phyloP scores from a whole-genome alignment of 2,329 filamentous ascomycete genomes.

The Coniella lustricola region DNA sequence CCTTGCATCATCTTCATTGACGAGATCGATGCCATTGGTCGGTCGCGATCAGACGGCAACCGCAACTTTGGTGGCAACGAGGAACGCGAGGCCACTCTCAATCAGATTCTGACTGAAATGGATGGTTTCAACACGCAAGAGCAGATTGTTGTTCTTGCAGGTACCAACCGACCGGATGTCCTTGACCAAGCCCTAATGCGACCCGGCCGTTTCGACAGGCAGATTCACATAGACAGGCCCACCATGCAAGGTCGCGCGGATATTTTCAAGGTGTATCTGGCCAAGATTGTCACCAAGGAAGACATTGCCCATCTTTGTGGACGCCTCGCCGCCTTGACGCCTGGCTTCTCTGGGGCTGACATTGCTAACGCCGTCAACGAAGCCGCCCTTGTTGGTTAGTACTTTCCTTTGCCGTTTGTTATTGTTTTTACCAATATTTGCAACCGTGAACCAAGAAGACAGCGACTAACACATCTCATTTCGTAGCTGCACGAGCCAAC shows the following conservation, averaged over 20 bases:
- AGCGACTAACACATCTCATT: constrained; percentile 1
- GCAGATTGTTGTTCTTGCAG: constrained; percentile 92
- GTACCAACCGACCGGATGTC: constrained; percentile 92
- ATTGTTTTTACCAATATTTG: background rate
- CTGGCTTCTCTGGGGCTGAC: constrained; percentile 94
- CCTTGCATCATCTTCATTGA: constrained; percentile 99
- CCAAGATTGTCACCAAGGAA: constrained; percentile 90
- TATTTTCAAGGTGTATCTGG: constrained; percentile 90
- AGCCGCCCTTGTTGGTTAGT: constrained; percentile 86
- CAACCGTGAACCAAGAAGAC: background rate
- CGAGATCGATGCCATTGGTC: constrained; percentile 96
- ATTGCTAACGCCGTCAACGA: constrained; percentile 99
- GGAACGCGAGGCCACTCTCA: constrained; percentile 92
- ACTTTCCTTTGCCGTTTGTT: background rate
- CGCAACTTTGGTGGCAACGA: constrained; percentile 79
- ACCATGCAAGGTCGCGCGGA: constrained; percentile 96
- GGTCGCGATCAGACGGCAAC: constrained; percentile 74
- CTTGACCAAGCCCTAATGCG: constrained; percentile 94
- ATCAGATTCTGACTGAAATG: constrained; percentile 99
- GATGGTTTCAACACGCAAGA: constrained; percentile 97
- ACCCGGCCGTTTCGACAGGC: constrained; percentile 92
- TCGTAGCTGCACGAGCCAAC: constrained; percentile 69
- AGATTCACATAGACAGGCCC: constrained; percentile 89
- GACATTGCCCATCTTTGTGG: constrained; percentile 83
- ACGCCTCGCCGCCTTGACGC: constrained; percentile 83